Evolutionary conservation across 2,329 filamentous ascomycete genomes (phyloP).

Genomic region (Claviceps pazoutovae): DNA sequence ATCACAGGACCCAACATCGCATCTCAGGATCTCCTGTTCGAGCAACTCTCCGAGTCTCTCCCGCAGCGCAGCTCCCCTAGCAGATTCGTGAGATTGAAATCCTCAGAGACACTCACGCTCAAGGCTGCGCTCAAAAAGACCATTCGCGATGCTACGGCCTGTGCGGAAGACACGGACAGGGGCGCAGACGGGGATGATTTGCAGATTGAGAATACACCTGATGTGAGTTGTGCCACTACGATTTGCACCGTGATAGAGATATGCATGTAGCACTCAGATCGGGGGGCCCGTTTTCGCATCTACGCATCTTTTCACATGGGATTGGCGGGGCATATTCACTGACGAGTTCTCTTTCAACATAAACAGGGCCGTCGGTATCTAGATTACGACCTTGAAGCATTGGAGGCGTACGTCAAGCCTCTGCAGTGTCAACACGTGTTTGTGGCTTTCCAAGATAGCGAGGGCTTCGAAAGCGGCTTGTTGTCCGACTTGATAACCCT

Average conservation of each 20-base stretch:
- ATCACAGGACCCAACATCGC: conserved; percentile 68
- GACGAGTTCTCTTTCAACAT: neutral
- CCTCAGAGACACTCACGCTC: conserved; percentile 57
- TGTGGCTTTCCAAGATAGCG: conserved; percentile 66
- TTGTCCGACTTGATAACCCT: conserved; percentile 57
- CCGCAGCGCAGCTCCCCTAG: conserved; percentile 30
- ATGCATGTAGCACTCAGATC: neutral
- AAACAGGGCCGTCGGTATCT: conserved; percentile 48
- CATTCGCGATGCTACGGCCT: conserved; percentile 49
- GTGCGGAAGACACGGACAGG: conserved; percentile 34
- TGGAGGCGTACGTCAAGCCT: conserved; percentile 45
- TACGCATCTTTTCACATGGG: neutral
- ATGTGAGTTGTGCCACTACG: conserved; percentile 24
- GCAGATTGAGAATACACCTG: conserved; percentile 29
- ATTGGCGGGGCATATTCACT: neutral
- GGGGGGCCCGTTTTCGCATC: neutral
- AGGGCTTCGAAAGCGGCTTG: conserved; percentile 63
- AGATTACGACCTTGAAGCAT: conserved; percentile 64
- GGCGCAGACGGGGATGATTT: conserved; percentile 33
- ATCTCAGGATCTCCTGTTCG: conserved; percentile 60
- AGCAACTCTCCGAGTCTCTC: conserved; percentile 50
- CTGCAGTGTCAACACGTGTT: conserved; percentile 46
- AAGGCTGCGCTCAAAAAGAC: conserved; percentile 61
- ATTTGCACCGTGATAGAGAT: neutral
- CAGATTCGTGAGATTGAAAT: conserved; percentile 52